phyloP scores from a whole-genome alignment of 2,329 filamentous ascomycete species.

The Ceratocystis alfenasii region DNA sequence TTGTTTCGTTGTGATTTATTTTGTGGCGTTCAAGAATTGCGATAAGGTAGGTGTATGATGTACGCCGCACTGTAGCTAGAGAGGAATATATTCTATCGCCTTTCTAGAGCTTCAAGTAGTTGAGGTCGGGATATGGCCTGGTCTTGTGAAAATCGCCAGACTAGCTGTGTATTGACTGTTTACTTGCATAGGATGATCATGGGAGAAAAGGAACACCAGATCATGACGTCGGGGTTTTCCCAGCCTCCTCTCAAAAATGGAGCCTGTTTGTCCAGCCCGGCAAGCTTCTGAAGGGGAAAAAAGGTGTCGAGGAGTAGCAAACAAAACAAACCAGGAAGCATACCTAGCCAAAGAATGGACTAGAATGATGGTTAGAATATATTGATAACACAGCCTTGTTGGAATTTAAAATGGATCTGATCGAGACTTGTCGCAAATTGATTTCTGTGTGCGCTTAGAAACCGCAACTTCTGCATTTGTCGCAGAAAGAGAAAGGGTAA shows the following conservation, averaged over 20 bases:
- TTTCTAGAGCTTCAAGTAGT: neutral
- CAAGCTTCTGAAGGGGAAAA: slow-evolving; percentile 17
- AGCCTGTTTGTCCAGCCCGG: slow-evolving; percentile 9
- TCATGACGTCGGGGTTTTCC: slow-evolving; percentile 8
- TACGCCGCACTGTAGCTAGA: neutral
- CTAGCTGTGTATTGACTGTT: neutral
- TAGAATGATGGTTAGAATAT: slow-evolving; percentile 11
- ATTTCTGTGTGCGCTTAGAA: slow-evolving; percentile 7
- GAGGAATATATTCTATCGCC: neutral
- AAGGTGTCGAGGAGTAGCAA: slow-evolving; percentile 2
- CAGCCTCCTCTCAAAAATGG: slow-evolving; percentile 16
- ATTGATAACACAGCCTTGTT: neutral
- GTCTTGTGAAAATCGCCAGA: neutral
- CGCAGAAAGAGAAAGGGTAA: neutral
- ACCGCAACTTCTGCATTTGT: neutral
- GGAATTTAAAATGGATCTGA: neutral
- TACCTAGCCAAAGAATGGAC: slow-evolving; percentile 12
- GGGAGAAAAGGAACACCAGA: slow-evolving; percentile 12
- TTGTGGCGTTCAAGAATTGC: neutral
- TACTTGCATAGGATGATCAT: slow-evolving; percentile 12
- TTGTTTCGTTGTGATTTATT: slow-evolving; percentile 14
- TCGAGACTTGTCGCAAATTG: neutral
- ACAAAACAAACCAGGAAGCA: slow-evolving; percentile 10
- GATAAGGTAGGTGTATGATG: neutral
- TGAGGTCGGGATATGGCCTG: neutral